Evolutionary conservation across 768 basidiomycete species (phyloP).

Genomic region (Holtermannia corniformis): DNA sequence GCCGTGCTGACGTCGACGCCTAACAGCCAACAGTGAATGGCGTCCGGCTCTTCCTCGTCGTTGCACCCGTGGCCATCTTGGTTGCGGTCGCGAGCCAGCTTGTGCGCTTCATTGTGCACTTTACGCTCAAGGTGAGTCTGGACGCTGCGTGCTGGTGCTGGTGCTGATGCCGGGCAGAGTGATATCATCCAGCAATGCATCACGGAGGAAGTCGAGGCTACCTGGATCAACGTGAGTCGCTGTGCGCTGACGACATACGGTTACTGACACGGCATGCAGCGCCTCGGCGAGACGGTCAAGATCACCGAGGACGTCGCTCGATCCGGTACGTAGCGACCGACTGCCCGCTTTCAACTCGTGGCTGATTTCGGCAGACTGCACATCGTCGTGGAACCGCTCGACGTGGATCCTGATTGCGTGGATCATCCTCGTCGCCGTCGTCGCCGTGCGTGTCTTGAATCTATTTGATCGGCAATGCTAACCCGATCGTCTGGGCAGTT

Average conservation of each 20-base stretch:
- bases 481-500: slow-evolving; percentile 44
- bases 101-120: slow-evolving; percentile 21
- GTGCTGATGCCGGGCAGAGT: slow-evolving; percentile 3
- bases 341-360: neutral
- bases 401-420: slow-evolving; percentile 50
- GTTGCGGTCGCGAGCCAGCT: slow-evolving; percentile 24
- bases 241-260: neutral
- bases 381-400: slow-evolving; percentile 3
- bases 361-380: slow-evolving; percentile 51
- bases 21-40: too few relatives aligned
- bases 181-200: slow-evolving; percentile 30
- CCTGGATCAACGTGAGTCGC: slow-evolving; percentile 13
- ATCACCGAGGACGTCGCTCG: slow-evolving; percentile 15
- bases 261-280: slow-evolving; percentile 1
- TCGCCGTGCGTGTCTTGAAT: slow-evolving; percentile 45
- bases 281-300: slow-evolving; percentile 2
- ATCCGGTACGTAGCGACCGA: slow-evolving; percentile 5
- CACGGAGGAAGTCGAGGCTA: slow-evolving; percentile 3
- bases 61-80: slow-evolving; percentile 28
- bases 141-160: neutral
- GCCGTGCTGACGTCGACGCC: too few relatives aligned
- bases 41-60: slow-evolving; percentile 15
- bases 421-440: slow-evolving; percentile 52
- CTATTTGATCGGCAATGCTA: neutral
- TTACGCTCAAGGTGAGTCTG: slow-evolving; percentile 24